Evolutionary conservation across 805 yeast species (phyloP), one percentile per base, ranked within the genome.

Genomic region (Brettanomyces nanus): DNA sequence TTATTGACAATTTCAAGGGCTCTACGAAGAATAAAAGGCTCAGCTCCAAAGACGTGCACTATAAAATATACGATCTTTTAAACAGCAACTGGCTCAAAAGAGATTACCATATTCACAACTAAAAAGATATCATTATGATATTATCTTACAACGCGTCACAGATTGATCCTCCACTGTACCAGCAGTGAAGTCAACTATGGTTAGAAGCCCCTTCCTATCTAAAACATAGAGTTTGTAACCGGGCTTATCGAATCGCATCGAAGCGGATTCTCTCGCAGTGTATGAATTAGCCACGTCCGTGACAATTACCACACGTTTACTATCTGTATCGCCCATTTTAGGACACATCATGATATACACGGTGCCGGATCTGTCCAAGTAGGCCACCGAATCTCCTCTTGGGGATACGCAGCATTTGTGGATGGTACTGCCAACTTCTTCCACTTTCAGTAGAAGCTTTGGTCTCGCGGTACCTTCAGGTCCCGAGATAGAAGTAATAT

Each of bases 111-210:
- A 36, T 28, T n/a, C 14, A 21, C 3, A 26, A 29, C 32, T 35
- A 36, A 27, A 5, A 11, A 30, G 14, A 14, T 6, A 29, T 14
- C n/a, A n/a, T n/a, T 46, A 61, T 42, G 62, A 66, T 13, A 77
- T 61, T 29, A 77, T 71, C 53, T 79, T 80, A 59, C 84, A 77
- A 53, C 80, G 73, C 3, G 82, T 71, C 6, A 81, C 79, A 14
- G 77, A 80, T 19, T 69, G 70, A 47, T 75, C 77, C 45, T 77
- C 79, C 10, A 92, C 92, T 18, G 79, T 59, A 2, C 94, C 95
- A 37, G 86, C 89, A 11, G 92, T 83, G 61, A 87, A 89, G 59
- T 89, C 97, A 47, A 83, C 85, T 23, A 87, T 73, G 44, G 79
- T 78, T 33, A 87, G 61, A 1, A 75, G 58, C 0, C 97, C 97